Evolutionary conservation across 2,329 filamentous ascomycete genomes (phyloP).

Genomic region (Xylariales sp.): DNA sequence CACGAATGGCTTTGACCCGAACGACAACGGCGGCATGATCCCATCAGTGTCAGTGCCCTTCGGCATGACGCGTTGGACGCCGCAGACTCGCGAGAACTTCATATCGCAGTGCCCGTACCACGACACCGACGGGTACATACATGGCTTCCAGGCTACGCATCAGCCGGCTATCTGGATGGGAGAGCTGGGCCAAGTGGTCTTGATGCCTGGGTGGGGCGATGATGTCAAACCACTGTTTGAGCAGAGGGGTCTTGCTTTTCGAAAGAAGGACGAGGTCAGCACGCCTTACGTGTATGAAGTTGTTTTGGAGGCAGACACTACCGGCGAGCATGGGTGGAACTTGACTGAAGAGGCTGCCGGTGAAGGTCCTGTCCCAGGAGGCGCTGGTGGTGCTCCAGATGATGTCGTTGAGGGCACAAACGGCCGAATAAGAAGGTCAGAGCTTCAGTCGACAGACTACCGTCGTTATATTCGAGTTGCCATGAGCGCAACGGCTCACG

Average conservation of each 20-base stretch:
- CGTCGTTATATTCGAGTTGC: conserved; percentile 24
- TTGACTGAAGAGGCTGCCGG: conserved; percentile 26
- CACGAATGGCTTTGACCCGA: conserved; percentile 25
- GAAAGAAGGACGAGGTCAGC: conserved; percentile 37
- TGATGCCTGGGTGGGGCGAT: conserved; percentile 33
- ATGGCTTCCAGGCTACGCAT: conserved; percentile 46
- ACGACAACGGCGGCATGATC: conserved; percentile 32
- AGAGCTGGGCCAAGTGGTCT: conserved; percentile 39
- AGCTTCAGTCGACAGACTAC: conserved; percentile 10
- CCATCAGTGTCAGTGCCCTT: conserved; percentile 35
- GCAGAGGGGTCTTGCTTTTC: conserved; percentile 35
- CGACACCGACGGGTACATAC: conserved; percentile 36
- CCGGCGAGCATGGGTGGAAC: conserved; percentile 25
- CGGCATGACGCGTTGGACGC: conserved; percentile 48
- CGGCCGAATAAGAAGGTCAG: conserved; percentile 29
- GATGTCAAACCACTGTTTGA: conserved; percentile 30
- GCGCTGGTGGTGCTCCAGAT: conserved; percentile 32
- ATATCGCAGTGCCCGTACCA: conserved; percentile 45
- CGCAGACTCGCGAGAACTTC: conserved; percentile 43
- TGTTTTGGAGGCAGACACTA: conserved; percentile 31
- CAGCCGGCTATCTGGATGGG: conserved; percentile 51
- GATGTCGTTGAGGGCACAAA: conserved; percentile 33
- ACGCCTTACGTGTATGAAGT: conserved; percentile 43
- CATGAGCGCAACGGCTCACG: conserved; percentile 38
- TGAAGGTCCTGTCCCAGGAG: conserved; percentile 33